These are phyloP conservation scores for Conticribra weissflogii DNA, from an alignment of 108 stramenopile genomes.

Conservation along the genomic window DNA sequence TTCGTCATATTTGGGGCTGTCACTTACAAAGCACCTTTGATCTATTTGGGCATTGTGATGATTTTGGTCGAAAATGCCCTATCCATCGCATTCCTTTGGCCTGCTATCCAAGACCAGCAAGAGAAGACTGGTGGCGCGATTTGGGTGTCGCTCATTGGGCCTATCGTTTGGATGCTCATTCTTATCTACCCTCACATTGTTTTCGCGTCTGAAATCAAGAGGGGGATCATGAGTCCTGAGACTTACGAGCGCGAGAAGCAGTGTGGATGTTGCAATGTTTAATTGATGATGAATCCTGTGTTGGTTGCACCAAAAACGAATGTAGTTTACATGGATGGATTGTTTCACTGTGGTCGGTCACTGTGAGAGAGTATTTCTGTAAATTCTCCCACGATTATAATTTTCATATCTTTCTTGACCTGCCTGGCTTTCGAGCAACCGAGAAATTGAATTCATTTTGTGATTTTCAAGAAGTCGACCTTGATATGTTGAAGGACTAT, in stretches of 20 bases:
- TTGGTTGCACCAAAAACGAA: too few species aligned
- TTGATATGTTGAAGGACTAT: too few species aligned
- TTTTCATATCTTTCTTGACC: too few species aligned
- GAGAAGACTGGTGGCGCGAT: conserved; percentile 3
- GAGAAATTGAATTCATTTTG: too few species aligned
- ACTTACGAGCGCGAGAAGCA: conserved; percentile 16
- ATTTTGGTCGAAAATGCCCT: neutral
- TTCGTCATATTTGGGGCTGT: neutral
- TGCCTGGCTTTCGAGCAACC: too few species aligned
- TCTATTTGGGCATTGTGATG: neutral
- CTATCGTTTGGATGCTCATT: conserved; percentile 6
- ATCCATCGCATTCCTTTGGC: neutral
- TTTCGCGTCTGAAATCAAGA: conserved; percentile 16
- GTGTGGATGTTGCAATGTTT: conserved; percentile 14
- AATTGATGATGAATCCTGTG: too few species aligned
- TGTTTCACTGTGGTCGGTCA: too few species aligned
- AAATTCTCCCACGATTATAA: too few species aligned
- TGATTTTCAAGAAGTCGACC: too few species aligned
- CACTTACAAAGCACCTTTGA: neutral
- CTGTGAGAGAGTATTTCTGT: too few species aligned
- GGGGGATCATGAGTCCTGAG: conserved; percentile 17
- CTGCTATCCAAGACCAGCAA: conserved; percentile 1
- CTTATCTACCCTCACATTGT: conserved; percentile 27
- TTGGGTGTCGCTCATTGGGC: neutral
- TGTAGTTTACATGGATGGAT: too few species aligned